Conservation (phyloP, 768 basidiomycete genomes). For the Sporobolomyces pararoseus region DNA sequence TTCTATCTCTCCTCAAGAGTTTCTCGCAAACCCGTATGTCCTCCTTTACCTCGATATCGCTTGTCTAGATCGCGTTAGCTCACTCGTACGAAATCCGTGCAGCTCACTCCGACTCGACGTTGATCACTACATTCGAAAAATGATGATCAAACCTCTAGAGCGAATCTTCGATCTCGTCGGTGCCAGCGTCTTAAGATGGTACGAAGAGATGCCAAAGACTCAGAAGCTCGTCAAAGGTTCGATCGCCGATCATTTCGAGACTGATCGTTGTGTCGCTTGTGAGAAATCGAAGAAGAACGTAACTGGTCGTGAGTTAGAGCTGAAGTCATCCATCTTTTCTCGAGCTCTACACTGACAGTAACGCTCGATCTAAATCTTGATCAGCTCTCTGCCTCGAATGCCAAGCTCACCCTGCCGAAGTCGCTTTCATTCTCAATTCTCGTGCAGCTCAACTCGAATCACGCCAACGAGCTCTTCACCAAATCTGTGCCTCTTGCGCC, state of each 20-base stretch:
- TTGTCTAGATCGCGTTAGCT: not conserved
- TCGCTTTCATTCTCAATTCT: conserved; percentile 59
- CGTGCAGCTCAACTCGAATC: conserved; percentile 59
- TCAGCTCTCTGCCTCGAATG: conserved; percentile 63
- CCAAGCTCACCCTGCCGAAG: conserved; percentile 55
- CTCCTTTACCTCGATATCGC: not conserved
- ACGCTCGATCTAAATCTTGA: not conserved
- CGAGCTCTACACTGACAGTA: not conserved
- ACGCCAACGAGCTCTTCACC: conserved; percentile 60
- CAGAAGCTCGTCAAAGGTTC: conserved; percentile 18
- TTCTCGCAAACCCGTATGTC: conserved; percentile 60
- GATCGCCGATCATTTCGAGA: conserved; percentile 40
- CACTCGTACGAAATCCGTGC: not conserved
- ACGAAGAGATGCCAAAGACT: conserved; percentile 65
- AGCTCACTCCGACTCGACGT: conserved; percentile 62
- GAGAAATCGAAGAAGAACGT: not conserved
- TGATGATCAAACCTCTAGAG: conserved; percentile 83
- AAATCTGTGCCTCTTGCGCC: conserved; percentile 70
- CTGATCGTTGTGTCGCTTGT: conserved; percentile 31
- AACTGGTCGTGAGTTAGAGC: conserved; percentile 16
- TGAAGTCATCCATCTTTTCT: conserved; percentile 4
- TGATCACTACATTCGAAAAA: conserved; percentile 76
- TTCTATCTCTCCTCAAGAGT: conserved; percentile 68
- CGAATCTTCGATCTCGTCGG: conserved; percentile 88
- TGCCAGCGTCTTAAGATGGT: conserved; percentile 82